Base-by-base conservation (phyloP, 306 rosid species). In the Quercus parvula region DNA sequence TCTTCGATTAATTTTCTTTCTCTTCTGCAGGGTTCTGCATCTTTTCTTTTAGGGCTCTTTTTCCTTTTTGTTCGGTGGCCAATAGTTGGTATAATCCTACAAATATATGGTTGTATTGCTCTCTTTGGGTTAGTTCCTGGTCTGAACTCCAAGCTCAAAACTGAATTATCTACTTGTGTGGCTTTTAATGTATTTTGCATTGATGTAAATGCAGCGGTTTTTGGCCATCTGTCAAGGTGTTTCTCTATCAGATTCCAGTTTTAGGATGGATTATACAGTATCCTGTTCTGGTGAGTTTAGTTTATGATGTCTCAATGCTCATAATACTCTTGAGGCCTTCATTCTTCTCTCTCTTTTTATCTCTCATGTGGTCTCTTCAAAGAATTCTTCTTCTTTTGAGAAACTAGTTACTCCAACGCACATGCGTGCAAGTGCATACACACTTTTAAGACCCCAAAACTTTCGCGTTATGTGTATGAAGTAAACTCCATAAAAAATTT, bases 11-110 rank as follows among this genome's bases (percentile, higher is more conserved):
- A 41, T 54, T 79, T 64, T 69, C 63, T 7, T 31, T 24, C 68
- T 68, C 51, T 81, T 82, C 64, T 87, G 88, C 92, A 94, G 97
- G 98, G 98, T 64, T 79, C 98, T 82, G 92, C 82, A 9, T 84
- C 99, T 69, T 94, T 94, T 93, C 77, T 91, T 86, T 81, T 92
- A 2, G 99, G 99, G 79, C 95, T 94, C 59, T 90, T 94, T 82
- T 85, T 94, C 84, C 88, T 94, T 81, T 92, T 94, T 22, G 95
- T 92, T 78, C 91, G 99, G 87, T 92, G 95, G 92, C 97, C 99
- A 57, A 67, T 94, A 69, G 64, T 92, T 56, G 99, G 99, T 59
- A 94, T 94, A 78, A 71, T 92, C 73, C 76, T 92, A 71, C 95
- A 94, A 85, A 83, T 88, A 83, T 94, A 83, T 70, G 97, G 97